Conservation (phyloP, 2,329 filamentous ascomycete genomes). For the Dothiorella sarmentorum region DNA sequence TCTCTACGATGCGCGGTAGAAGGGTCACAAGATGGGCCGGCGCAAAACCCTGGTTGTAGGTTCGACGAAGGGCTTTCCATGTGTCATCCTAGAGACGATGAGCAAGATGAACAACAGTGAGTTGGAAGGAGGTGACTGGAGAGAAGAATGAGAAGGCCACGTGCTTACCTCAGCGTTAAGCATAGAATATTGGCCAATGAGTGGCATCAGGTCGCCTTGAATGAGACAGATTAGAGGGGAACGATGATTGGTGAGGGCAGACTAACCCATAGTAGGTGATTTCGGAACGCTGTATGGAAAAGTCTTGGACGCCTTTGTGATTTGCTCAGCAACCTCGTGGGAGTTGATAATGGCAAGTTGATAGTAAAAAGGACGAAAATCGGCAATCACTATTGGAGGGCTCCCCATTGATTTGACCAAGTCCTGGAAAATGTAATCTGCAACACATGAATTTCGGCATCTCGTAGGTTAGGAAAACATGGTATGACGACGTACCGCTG, state of each 20-base stretch:
- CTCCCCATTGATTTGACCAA: constrained; percentile 28
- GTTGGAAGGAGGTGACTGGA: too few species aligned
- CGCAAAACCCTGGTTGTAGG: constrained; percentile 26
- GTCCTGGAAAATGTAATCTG: constrained; percentile 34
- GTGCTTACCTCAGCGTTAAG: constrained; percentile 25
- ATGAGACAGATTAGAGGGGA: not conserved
- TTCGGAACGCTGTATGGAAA: constrained; percentile 33
- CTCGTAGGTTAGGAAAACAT: too few species aligned
- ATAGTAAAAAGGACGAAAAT: constrained; percentile 31
- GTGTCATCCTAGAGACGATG: constrained; percentile 21
- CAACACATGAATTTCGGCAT: not conserved
- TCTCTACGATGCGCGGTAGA: constrained; percentile 25
- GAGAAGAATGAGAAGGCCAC: not conserved
- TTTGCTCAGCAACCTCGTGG: constrained; percentile 36
- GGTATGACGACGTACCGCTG: constrained; percentile 23
- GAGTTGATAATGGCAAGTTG: constrained; percentile 28
- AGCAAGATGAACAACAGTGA: too few species aligned
- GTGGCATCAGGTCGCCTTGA: not conserved
- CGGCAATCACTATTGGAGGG: constrained; percentile 30
- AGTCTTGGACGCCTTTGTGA: constrained; percentile 28
- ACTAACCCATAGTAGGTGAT: constrained; percentile 30
- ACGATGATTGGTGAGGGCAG: constrained; percentile 5
- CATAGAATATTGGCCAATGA: constrained; percentile 31
- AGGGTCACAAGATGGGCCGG: constrained; percentile 24
- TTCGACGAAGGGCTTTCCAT: constrained; percentile 21